Evolutionary conservation across 305 asterid species (phyloP).

Genomic region (Solanum hybrid): DNA sequence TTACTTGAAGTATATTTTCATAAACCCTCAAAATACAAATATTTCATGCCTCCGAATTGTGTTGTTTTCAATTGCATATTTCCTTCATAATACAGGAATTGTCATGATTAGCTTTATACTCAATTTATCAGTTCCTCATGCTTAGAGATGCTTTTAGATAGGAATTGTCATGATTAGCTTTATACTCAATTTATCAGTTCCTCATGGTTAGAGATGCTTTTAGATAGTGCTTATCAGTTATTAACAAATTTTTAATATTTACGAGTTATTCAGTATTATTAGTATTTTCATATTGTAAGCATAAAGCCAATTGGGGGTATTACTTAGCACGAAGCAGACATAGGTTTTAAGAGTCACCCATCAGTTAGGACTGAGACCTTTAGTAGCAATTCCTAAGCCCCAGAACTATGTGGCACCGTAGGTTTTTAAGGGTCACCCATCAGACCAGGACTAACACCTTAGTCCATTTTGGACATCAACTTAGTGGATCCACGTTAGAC

Average conservation of each 20-base stretch:
- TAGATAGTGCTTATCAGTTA: not conserved
- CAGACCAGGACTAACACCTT: not conserved
- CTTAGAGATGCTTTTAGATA: no score
- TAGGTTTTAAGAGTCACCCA: not conserved
- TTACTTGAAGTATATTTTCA: not conserved
- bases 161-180: not conserved
- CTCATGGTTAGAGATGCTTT: not conserved
- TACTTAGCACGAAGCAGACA: not conserved
- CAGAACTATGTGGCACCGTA: not conserved
- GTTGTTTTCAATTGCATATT: not conserved
- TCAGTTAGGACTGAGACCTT: not conserved
- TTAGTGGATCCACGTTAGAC: not conserved
- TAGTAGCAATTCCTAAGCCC: not conserved
- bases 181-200: not conserved
- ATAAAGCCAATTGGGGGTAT: not conserved
- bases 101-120: not conserved
- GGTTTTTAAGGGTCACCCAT: not conserved
- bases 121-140: no score
- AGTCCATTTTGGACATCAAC: not conserved
- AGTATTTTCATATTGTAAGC: not conserved
- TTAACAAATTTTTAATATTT: not conserved
- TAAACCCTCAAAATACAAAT: not conserved
- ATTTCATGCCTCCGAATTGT: not conserved
- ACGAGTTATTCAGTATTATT: not conserved
- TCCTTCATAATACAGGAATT: not conserved